Conservation (phyloP, 202 grass and related monocot genomes). For the Panicum hallii region DNA sequence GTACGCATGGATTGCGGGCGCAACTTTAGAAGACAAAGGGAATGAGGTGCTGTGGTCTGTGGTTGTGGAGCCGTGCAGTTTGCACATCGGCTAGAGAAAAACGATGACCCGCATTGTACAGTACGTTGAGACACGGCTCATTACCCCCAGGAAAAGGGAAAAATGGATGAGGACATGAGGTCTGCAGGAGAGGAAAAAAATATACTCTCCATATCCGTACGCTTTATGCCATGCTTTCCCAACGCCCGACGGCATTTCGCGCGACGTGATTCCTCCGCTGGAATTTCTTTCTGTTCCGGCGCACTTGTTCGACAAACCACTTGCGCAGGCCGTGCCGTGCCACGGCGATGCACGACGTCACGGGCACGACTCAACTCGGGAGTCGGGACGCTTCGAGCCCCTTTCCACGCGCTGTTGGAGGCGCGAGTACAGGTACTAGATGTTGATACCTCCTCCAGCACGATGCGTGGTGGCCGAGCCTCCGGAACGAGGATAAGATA, state of each 20-base stretch:
- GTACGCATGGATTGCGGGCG: background rate
- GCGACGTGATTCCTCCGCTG: background rate
- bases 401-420: background rate
- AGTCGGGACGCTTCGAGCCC: background rate
- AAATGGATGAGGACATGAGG: background rate
- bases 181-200: background rate
- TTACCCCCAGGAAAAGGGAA: too few relatives aligned
- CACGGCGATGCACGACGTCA: background rate
- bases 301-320: background rate
- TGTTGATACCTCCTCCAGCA: conserved; percentile 26
- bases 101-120: too few relatives aligned
- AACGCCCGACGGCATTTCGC: background rate
- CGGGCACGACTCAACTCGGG: background rate
- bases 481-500: conserved; percentile 10
- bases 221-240: background rate
- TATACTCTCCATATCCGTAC: too few relatives aligned
- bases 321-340: background rate
- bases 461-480: background rate
- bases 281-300: background rate
- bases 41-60: background rate
- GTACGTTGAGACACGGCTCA: too few relatives aligned
- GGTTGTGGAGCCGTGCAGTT: background rate
- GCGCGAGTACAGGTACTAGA: background rate
- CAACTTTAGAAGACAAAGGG: background rate
- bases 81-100: background rate